These are phyloP conservation scores for Prunus campanulata DNA, from an alignment of 306 rosid genomes.

Conservation along the genomic window DNA sequence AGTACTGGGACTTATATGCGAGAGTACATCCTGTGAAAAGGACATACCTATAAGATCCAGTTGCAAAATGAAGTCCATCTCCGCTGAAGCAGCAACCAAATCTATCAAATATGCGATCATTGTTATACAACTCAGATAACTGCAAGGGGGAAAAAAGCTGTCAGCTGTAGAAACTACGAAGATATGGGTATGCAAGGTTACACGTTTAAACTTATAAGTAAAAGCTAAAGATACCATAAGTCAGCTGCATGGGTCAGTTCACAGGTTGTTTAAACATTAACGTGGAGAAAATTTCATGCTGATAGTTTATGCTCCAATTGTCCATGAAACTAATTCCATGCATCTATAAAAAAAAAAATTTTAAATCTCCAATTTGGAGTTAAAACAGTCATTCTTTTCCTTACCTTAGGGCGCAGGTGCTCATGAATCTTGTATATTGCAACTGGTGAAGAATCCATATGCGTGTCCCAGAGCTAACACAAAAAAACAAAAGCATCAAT, in stretches of 20 bases:
- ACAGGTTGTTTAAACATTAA: background rate
- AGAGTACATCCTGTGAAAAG: slow-evolving; percentile 5
- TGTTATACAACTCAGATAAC: slow-evolving; percentile 57
- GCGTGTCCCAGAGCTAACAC: slow-evolving; percentile 69
- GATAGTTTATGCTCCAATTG: background rate
- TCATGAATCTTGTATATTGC: slow-evolving; percentile 59
- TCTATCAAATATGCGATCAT: slow-evolving; percentile 63
- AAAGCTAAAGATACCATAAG: background rate
- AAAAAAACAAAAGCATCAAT: slow-evolving; percentile 4
- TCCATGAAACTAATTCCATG: background rate
- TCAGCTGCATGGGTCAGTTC: background rate
- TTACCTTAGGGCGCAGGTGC: slow-evolving; percentile 62
- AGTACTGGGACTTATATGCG: background rate
- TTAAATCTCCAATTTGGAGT: background rate
- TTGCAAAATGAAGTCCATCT: slow-evolving; percentile 61
- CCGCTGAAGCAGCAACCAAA: slow-evolving; percentile 65
- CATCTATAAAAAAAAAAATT: background rate
- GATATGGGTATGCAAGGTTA: background rate
- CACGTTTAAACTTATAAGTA: background rate
- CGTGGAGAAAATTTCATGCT: background rate
- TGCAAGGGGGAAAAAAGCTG: slow-evolving; percentile 19
- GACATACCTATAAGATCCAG: slow-evolving; percentile 66
- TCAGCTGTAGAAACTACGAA: slow-evolving; percentile 10
- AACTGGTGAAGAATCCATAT: slow-evolving; percentile 63
- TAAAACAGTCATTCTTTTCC: background rate